Conservation (phyloP, 2,329 filamentous ascomycete genomes). For the Sporothrix mexicana region DNA sequence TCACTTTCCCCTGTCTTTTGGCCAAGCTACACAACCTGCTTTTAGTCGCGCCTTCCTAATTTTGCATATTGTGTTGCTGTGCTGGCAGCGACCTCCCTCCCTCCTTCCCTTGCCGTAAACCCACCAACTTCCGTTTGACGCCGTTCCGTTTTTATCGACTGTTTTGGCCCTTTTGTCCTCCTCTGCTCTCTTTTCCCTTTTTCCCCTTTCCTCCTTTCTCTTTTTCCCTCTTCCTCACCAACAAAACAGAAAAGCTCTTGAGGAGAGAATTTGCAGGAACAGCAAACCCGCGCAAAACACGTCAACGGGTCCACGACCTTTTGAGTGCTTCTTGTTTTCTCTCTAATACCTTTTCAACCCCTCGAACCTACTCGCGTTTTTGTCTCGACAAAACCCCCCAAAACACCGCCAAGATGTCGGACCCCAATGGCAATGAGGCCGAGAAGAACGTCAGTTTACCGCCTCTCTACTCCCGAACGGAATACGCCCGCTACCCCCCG, state of each 20-base stretch:
- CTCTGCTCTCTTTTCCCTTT: slow-evolving; percentile 4
- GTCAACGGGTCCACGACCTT: slow-evolving; percentile 22
- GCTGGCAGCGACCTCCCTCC: slow-evolving; percentile 26
- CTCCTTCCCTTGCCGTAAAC: slow-evolving; percentile 23
- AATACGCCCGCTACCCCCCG: slow-evolving; percentile 18
- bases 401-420: slow-evolving; percentile 70
- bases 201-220: background rate
- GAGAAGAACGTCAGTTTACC: slow-evolving; percentile 82
- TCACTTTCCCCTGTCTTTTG: background rate
- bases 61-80: slow-evolving; percentile 15
- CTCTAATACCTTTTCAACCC: slow-evolving; percentile 9
- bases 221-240: background rate
- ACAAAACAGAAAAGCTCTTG: background rate
- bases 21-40: slow-evolving; percentile 16
- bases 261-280: slow-evolving; percentile 13
- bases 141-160: slow-evolving; percentile 5
- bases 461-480: background rate
- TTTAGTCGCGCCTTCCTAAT: slow-evolving; percentile 32
- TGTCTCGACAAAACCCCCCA: slow-evolving; percentile 10
- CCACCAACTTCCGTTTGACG: background rate
- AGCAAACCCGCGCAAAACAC: background rate
- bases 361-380: background rate
- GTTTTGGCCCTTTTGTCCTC: background rate
- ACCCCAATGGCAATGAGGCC: slow-evolving; percentile 85
- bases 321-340: slow-evolving; percentile 26